Conservation (phyloP, 108 stramenopile genomes). For the Conticribra guillardii region DNA sequence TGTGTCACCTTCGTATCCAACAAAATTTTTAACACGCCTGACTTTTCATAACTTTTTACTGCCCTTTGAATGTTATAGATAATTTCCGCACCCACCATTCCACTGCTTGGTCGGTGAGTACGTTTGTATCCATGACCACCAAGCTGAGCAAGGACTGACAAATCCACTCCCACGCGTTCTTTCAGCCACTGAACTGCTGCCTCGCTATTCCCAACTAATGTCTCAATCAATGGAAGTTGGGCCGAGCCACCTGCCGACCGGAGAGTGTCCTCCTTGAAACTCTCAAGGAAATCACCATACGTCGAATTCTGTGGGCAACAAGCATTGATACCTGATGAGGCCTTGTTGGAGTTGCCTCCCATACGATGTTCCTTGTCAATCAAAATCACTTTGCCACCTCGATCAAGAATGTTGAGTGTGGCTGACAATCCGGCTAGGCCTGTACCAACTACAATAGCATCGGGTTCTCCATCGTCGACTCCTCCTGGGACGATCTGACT, state of each 20-base stretch:
- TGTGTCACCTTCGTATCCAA: conserved; percentile 71
- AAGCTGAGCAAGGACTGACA: conserved; percentile 86
- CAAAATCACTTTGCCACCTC: conserved; percentile 82
- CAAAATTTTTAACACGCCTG: conserved; percentile 76
- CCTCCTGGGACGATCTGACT: conserved; percentile 21
- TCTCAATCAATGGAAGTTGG: conserved; percentile 70
- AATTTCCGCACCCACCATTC: conserved; percentile 90
- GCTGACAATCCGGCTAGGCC: conserved; percentile 91
- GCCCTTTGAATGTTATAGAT: conserved; percentile 86
- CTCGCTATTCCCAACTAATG: conserved; percentile 72
- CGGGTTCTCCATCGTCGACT: conserved; percentile 54
- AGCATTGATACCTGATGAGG: conserved; percentile 92
- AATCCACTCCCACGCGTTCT: conserved; percentile 77
- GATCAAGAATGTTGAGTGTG: conserved; percentile 85
- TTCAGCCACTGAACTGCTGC: conserved; percentile 85
- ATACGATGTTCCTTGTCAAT: conserved; percentile 89
- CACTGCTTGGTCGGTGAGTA: conserved; percentile 86
- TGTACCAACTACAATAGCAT: conserved; percentile 90
- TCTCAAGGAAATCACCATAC: conserved; percentile 65
- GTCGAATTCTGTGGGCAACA: conserved; percentile 76
- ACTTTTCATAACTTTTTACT: conserved; percentile 77
- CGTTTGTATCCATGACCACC: conserved; percentile 90
- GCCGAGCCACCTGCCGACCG: conserved; percentile 77
- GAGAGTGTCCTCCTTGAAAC: conserved; percentile 83
- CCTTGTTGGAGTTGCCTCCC: conserved; percentile 95